Percentiles rank a stretch among this genome's conserved stretches.
These are phyloP conservation scores for Huntiella decipiens DNA, from an alignment of 2,329 filamentous ascomycete genomes.

Conservation along the genomic window DNA sequence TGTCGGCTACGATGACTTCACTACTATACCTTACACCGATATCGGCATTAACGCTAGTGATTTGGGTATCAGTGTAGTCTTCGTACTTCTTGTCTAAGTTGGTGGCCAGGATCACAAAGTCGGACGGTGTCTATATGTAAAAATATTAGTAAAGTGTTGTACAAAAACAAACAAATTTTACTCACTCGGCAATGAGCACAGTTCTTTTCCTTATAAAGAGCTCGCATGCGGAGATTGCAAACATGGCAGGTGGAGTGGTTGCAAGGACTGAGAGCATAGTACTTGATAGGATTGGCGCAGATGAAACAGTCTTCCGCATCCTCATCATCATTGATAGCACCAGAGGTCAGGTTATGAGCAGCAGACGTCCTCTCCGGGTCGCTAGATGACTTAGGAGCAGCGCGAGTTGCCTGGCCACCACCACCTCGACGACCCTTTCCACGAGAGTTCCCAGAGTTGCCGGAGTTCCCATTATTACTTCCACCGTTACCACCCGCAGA, in stretches of 20 bases:
- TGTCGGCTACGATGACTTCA: constrained; percentile 78
- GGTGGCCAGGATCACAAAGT: constrained; percentile 84
- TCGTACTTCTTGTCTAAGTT: constrained; percentile 64
- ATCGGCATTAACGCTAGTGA: constrained; percentile 62
- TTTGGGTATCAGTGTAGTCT: constrained; percentile 57
- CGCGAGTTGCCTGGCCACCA: not conserved
- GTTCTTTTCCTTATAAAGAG: constrained; percentile 87
- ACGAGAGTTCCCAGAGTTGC: not conserved
- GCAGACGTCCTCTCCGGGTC: constrained; percentile 1
- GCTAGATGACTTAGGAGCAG: constrained; percentile 1
- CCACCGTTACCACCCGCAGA: not conserved
- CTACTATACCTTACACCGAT: constrained; percentile 85
- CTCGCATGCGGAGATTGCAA: constrained; percentile 75
- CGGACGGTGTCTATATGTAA: constrained; percentile 36
- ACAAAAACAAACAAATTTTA: constrained; percentile 12
- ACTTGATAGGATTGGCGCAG: constrained; percentile 75
- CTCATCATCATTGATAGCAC: no score
- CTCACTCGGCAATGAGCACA: constrained; percentile 87
- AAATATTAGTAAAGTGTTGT: constrained; percentile 12
- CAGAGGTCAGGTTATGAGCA: not conserved
- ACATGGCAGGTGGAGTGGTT: constrained; percentile 97
- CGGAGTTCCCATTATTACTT: not conserved
- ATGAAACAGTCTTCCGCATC: constrained; percentile 81
- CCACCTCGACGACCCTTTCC: constrained; percentile 1
- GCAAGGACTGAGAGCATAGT: constrained; percentile 78